Evolutionary conservation across 2,329 filamentous ascomycete genomes (phyloP), one percentile per base, ranked within the genome.

Genomic region (Penicillium sp.): DNA sequence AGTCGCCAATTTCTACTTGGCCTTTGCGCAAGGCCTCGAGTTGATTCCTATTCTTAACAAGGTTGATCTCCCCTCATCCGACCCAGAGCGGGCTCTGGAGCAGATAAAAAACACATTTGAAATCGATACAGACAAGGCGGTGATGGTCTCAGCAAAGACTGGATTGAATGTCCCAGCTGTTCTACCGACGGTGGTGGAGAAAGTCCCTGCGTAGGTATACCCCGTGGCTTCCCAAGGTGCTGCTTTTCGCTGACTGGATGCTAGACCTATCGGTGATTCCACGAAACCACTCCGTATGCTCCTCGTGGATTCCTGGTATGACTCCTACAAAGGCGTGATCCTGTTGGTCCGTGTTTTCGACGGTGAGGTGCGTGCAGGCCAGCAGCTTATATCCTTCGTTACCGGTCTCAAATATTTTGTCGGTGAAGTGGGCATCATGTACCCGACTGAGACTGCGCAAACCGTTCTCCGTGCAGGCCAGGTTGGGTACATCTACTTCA

Each of bases 251-350:
- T 73, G 44, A 72, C 57, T 31, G 13, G 35, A 42, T 50, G 21
- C 34, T 56, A 79, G 76, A 39, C 94, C 94, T 0, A 74, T 83
- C 0, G 94, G 94, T 5, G 86, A 94, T 64, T 76, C 81, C 50
- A 80, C 75, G 16, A 89, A 86, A 65, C 90, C 91, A 1, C 74
- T 97, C 54, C 86, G 90, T 56, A 82, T 97, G 75, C 79, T 99
- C 46, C 84, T 99, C 15, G 91, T 99, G 29, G 94, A 99, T 74
- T 97, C 92, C 23, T 99, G 94, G 94, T 99, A 99, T 71, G 92
- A 96, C 68, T 92, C 88, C 57, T 99, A 97, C 74, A 89, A 91
- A 62, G 94, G 94, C 13, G 94, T 99, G 35, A 88, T 97, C 50
- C 81, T 97, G 49, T 81, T 99, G 7, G 91, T 99, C 13, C 82